Base-by-base conservation (phyloP, 331 rosid species). In the Malus hybrid region DNA sequence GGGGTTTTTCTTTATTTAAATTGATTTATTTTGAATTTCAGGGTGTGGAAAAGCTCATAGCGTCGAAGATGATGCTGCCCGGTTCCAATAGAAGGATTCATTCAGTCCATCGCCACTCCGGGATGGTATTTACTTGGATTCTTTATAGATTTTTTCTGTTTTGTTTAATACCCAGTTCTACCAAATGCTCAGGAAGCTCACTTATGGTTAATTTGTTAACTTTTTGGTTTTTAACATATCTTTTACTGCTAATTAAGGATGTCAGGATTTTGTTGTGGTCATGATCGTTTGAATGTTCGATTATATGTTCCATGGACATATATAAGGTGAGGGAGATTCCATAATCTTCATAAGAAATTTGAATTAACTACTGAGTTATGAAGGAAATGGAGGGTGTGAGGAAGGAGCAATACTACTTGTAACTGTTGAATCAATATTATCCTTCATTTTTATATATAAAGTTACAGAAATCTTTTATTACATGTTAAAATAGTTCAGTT, bases 81-180 rank as follows among this genome's bases (percentile, higher is more conserved):
- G 99, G 99, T 70, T 95, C 99, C 65, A 92, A 95, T 77, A 80
- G 97, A 85, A 88, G 99, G 83, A 95, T 95, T 83, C 99, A 95
- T 62, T 84, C 97, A 1, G 96, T 95, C 63, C 91, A 95, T 83
- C 96, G 93, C 70, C 97, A 95, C 82, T 90, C 96, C 27, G 97
- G 99, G 68, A 90, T 95, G 99, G 98, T 93, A 93, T 7, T 22
- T 32, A 22, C 61, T 39, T 28, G 10, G 10, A 1, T 78, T 77
- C 42, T 69, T 22, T 62, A 1, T 44, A 62, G 10, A 6, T 0
- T 28, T 62, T 28, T 62, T 0, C n/a, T 62, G n/a, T 62, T 1
- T 54, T 16, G 60, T 54, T 54, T 54, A 54, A 54, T 54, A 8
- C 46, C 69, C 18, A 3, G 14, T 65, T 20, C 24, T 32, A 7